Conservation (phyloP, 495 filamentous ascomycete genomes). For the Elasticomyces elasticus region DNA sequence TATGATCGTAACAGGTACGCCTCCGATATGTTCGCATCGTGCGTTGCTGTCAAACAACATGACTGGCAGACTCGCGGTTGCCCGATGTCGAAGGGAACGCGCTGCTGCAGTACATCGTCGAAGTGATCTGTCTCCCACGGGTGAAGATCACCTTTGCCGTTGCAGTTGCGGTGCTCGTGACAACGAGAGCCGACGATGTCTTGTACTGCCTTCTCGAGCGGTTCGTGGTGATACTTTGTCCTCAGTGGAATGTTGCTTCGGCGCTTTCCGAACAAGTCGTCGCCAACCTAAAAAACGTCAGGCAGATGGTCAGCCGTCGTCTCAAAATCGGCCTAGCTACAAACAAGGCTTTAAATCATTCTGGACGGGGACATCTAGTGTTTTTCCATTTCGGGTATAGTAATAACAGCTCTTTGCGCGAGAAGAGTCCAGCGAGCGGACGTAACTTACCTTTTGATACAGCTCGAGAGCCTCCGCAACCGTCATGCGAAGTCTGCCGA, state of each 20-base stretch:
- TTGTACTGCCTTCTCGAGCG: constrained; percentile 35
- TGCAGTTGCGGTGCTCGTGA: constrained; percentile 27
- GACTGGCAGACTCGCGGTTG: constrained; percentile 21
- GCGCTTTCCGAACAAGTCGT: constrained; percentile 37
- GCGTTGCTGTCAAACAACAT: constrained; percentile 35
- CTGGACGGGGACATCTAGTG: too few relatives aligned
- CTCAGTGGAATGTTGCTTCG: constrained; percentile 29
- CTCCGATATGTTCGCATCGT: constrained; percentile 30
- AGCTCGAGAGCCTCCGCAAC: constrained; percentile 42
- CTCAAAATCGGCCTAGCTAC: too few relatives aligned
- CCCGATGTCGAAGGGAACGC: constrained; percentile 11
- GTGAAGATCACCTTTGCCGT: constrained; percentile 31
- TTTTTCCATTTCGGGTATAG: too few relatives aligned
- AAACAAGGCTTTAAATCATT: too few relatives aligned
- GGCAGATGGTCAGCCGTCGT: too few relatives aligned
- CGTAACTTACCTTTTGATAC: constrained; percentile 36
- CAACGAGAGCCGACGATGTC: constrained; percentile 32
- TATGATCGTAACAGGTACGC: constrained; percentile 37
- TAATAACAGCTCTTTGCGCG: too few relatives aligned
- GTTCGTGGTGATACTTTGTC: constrained; percentile 37
- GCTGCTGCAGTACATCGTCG: background rate
- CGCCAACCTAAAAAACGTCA: too few relatives aligned
- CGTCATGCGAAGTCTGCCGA: constrained; percentile 44
- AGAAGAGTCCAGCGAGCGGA: too few relatives aligned
- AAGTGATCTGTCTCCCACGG: constrained; percentile 27